These are phyloP conservation scores for Gnaphalium uliginosum DNA, from an alignment of 129 eudicot species.

Conservation along the genomic window DNA sequence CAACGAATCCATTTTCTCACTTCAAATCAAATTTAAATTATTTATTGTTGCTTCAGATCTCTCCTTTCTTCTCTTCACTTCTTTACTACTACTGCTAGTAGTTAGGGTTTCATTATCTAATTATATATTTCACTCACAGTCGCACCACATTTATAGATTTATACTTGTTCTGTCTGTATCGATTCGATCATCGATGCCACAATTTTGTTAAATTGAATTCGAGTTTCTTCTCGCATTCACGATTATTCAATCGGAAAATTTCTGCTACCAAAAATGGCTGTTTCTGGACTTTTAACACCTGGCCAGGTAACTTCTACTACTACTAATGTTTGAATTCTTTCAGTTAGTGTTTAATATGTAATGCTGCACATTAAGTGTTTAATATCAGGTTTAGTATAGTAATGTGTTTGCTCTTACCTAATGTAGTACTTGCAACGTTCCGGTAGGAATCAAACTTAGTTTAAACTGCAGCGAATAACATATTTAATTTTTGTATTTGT, in stretches of 20 bases:
- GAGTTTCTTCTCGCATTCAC: constrained; percentile 17
- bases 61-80: constrained; percentile 29
- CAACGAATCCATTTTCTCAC: constrained; percentile 20
- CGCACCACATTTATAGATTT: constrained; percentile 6
- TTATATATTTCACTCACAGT: constrained; percentile 3
- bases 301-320: constrained; percentile 50
- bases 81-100: constrained; percentile 7
- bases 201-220: constrained; percentile 17
- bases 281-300: constrained; percentile 75
- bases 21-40: constrained; percentile 17
- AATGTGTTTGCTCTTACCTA: not conserved
- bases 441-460: not conserved
- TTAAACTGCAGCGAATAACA: not conserved
- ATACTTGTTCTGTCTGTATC: not conserved
- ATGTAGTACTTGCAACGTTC: not conserved
- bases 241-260: constrained; percentile 10
- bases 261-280: constrained; percentile 49
- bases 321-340: not conserved
- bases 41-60: constrained; percentile 77
- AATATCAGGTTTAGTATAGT: not conserved
- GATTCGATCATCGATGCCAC: not conserved
- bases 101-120: constrained; percentile 43
- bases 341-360: not conserved
- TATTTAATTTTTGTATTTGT: too few species aligned
- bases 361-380: not conserved